phyloP scores from a whole-genome alignment of 495 filamentous ascomycete genomes.

The Immersiella caudata region DNA sequence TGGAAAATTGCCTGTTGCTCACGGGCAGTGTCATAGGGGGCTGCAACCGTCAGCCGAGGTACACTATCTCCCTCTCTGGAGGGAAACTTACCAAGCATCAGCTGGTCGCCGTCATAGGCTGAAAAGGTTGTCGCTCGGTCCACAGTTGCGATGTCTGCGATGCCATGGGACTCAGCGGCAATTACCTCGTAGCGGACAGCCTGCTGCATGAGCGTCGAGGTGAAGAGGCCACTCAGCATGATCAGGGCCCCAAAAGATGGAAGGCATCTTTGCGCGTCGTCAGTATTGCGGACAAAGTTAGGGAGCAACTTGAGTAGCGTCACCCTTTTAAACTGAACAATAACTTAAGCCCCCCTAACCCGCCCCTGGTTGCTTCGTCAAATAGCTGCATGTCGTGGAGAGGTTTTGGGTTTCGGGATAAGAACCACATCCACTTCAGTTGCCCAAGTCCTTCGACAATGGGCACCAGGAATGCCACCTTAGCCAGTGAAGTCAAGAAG shows the following conservation, averaged over 20 bases:
- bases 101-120: constrained; percentile 14
- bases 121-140: constrained; percentile 23
- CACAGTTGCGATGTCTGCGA: constrained; percentile 40
- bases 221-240: constrained; percentile 42
- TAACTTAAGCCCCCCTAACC: constrained; percentile 40
- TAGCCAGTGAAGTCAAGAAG: constrained; percentile 46
- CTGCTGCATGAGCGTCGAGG: constrained; percentile 50
- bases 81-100: constrained; percentile 18
- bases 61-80: background rate
- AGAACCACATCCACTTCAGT: constrained; percentile 54
- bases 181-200: constrained; percentile 35
- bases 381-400: constrained; percentile 46
- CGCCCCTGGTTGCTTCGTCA: constrained; percentile 48
- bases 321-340: constrained; percentile 34
- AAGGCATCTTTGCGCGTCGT: constrained; percentile 32
- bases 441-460: constrained; percentile 45
- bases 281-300: too few species aligned
- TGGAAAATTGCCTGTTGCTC: constrained; percentile 42
- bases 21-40: constrained; percentile 32
- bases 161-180: constrained; percentile 36
- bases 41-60: background rate
- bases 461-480: constrained; percentile 42
- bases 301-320: too few species aligned
- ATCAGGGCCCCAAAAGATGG: constrained; percentile 44
- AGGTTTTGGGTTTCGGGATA: constrained; percentile 29